Evolutionary conservation across 2,329 filamentous ascomycete species (phyloP), one percentile per base, ranked within the genome.

Genomic region (Phialophora verrucosa): DNA sequence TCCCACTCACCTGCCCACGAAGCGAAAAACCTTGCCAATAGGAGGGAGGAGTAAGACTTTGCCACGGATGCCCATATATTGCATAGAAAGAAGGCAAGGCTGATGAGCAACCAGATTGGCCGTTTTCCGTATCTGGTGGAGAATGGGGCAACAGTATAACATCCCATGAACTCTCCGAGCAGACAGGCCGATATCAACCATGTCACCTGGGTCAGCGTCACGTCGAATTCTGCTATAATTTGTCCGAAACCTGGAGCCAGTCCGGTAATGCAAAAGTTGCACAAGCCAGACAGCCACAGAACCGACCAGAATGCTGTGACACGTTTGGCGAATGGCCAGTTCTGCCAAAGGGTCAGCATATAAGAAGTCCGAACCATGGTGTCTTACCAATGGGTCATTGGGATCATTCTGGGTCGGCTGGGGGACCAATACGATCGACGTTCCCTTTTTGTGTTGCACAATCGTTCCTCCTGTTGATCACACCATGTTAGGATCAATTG

Each of bases 171-270:
- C 32, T 42, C 35, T 6, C 55, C 55, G 5, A 58, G 32, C 4
- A 38, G 32, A 8, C 35, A 42, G 3, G 23, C 55, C 2, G 55
- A 58, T 17, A 58, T 58, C 32, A 58, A 7, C 31, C 35, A 58
- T 47, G 55, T 58, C 81, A 32, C 42, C 14, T 64, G 44, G 1
- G 38, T 59, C 12, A 64, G 14, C 5, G 27, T 53, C 27, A 47
- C 14, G 7, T 59, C 14, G 32, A 64, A 64, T 29, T 64, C 62
- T 2, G 5, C 31, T 10, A 53, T 54, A 25, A 64, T 5, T 20
- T 60, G 62, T 44, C 29, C 55, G n/a, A 64, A 54, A 11, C 62
- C 62, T 29, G 62, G 62, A 6, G 62, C 27, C 5, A 64, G 8
- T 12, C 62, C 62, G 12, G 42, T 64, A 44, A 64, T 64, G 29